Evolutionary conservation across 495 filamentous ascomycete genomes (phyloP).

Genomic region (Penicillium goetzii): DNA sequence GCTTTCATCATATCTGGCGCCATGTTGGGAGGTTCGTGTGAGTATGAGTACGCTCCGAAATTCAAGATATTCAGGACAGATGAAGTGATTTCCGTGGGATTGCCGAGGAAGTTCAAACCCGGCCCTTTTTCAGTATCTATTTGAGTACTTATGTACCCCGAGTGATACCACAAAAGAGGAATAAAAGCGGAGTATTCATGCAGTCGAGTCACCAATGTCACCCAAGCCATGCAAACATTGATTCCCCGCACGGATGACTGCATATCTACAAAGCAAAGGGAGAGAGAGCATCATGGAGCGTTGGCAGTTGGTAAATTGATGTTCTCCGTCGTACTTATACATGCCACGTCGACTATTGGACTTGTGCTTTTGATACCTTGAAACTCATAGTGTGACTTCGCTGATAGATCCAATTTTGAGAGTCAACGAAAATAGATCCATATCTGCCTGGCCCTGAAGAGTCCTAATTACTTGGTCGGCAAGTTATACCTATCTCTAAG

Average conservation of each 20-base stretch:
- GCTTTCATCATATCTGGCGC: slow-evolving; percentile 21
- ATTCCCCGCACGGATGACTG: not conserved
- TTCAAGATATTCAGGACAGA: too few species aligned
- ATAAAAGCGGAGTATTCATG: not conserved
- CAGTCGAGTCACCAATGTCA: not conserved
- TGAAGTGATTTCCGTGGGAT: not conserved
- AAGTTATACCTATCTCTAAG: not conserved
- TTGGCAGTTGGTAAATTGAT: too few species aligned
- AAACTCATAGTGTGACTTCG: too few species aligned
- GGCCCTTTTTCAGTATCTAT: not conserved
- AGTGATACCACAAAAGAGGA: not conserved
- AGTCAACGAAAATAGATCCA: too few species aligned
- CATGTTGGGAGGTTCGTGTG: not conserved
- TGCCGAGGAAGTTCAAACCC: not conserved
- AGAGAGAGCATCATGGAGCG: too few species aligned
- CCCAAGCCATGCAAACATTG: not conserved
- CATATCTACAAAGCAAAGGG: too few species aligned
- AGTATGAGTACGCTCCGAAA: too few species aligned
- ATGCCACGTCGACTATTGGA: too few species aligned
- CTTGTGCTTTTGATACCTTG: too few species aligned
- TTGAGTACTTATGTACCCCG: not conserved
- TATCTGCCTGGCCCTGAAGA: too few species aligned
- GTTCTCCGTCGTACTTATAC: too few species aligned
- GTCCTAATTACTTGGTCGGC: not conserved
- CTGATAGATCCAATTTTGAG: too few species aligned